A percentile compares a stretch with the other conserved stretches of the same genome.
These are phyloP conservation scores for Xylariomycetidae sp. DNA, from an alignment of 2,329 filamentous ascomycete genomes.

Conservation along the genomic window DNA sequence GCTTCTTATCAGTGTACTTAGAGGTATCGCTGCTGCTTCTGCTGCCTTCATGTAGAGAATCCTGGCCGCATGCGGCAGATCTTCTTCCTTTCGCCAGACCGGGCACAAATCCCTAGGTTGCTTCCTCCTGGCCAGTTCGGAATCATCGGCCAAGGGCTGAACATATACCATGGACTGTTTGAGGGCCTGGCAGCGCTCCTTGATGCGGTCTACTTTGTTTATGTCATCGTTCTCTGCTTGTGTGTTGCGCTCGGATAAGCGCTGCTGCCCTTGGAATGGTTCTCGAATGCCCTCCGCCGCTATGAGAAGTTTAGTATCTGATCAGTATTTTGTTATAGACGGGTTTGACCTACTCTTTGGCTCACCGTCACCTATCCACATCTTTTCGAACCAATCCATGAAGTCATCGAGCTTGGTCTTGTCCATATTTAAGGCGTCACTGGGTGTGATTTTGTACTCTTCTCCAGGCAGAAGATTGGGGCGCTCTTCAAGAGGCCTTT, in stretches of 20 bases:
- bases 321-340: background rate
- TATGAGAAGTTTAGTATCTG: conserved; percentile 2
- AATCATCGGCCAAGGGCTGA: conserved; percentile 10
- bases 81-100: conserved; percentile 30
- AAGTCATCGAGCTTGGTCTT: conserved; percentile 63
- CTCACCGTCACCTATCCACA: conserved; percentile 46
- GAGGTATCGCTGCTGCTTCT: conserved; percentile 29
- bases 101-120: conserved; percentile 26
- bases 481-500: conserved; percentile 16
- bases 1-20: conserved; percentile 28
- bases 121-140: conserved; percentile 12
- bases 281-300: conserved; percentile 19
- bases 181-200: conserved; percentile 3
- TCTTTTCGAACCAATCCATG: conserved; percentile 71
- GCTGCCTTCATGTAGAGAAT: conserved; percentile 38
- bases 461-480: conserved; percentile 18
- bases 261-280: conserved; percentile 16
- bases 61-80: conserved; percentile 35
- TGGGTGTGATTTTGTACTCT: conserved; percentile 23
- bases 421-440: conserved; percentile 40
- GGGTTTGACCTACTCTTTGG: conserved; percentile 27
- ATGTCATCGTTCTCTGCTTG: conserved; percentile 4
- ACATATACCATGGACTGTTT: conserved; percentile 12
- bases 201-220: conserved; percentile 1
- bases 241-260: conserved; percentile 2